These are phyloP conservation scores for Leptographium lundbergii DNA, from an alignment of 2,329 filamentous ascomycete species.

Conservation along the genomic window DNA sequence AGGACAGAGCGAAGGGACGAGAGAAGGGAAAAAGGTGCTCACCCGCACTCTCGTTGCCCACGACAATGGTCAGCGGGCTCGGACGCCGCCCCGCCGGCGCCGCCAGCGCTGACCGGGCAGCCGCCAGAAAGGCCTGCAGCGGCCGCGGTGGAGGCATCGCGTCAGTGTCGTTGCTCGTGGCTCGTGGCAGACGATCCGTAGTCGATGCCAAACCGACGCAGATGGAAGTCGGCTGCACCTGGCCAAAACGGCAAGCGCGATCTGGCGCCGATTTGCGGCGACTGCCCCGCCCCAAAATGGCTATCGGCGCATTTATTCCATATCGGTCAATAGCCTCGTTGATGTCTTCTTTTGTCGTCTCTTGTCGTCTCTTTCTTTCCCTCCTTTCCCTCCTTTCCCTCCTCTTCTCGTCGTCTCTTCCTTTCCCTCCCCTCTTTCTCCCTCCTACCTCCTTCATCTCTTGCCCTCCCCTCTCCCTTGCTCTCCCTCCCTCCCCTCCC, in stretches of 20 bases:
- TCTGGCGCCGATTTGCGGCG: not conserved
- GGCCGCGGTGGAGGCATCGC: slow-evolving; percentile 6
- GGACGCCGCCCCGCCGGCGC: slow-evolving; percentile 28
- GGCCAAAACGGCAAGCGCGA: not conserved
- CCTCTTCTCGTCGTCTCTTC: not conserved
- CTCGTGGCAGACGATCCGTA: too few relatives aligned
- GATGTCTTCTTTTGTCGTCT: not conserved
- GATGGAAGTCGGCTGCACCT: not conserved
- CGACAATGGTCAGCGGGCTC: slow-evolving; percentile 44
- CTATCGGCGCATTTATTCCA: not conserved
- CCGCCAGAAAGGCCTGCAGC: slow-evolving; percentile 36
- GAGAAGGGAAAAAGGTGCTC: not conserved
- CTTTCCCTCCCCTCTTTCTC: not conserved
- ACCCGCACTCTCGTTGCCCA: slow-evolving; percentile 59
- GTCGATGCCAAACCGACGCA: too few relatives aligned
- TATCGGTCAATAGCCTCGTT: not conserved
- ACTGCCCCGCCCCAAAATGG: not conserved
- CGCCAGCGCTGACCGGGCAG: slow-evolving; percentile 33
- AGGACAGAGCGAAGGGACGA: too few relatives aligned
- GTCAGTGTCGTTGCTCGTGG: not conserved
- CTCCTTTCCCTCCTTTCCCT: too few relatives aligned
- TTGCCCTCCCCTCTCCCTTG: not conserved
- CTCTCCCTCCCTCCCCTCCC: too few relatives aligned
- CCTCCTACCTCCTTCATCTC: not conserved
- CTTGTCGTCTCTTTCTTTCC: not conserved